Evolutionary conservation across 2,329 filamentous ascomycete species (phyloP), one percentile per base, ranked within the genome.

Genomic region (Trichoderma koningiopsis): DNA sequence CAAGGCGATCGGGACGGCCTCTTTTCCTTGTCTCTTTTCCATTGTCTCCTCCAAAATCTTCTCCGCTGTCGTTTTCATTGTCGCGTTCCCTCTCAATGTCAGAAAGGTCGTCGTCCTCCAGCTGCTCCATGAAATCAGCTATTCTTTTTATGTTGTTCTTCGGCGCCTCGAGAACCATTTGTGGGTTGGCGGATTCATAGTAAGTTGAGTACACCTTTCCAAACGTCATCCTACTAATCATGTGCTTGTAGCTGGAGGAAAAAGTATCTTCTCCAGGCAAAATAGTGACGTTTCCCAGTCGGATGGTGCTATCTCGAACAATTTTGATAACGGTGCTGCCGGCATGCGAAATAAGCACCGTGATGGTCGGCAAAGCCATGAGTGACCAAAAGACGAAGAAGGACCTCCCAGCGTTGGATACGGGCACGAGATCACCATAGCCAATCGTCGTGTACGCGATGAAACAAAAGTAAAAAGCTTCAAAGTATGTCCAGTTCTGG

Each of bases 351-450:
- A 96, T 92, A 14, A 97, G 85, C 22, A 97, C 90, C 0, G 94
- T 97, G 86, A 94, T 94, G 2, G 92, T 94, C 0, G 94, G 94
- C 3, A 97, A 85, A 0, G 94, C 93, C 31, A 97, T 85, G 1
- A 97, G 79, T 16, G 90, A 92, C 94, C 94, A 97, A 68, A 97
- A 90, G n/a, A 97, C 92, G 75, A 97, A 97, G 77, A 97, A 97
- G 0, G 92, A 88, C 67, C 92, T 90, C 1, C 92, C 93, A 0
- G 89, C 86, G 72, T 94, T 94, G 2, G 90, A 92, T n/a, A 89
- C 83, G 0, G 93, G 93, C 1, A 89, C 88, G 5, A 91, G 79
- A 72, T 97, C 93, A 4, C 94, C 94, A 74, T 97, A 97, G 0
- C 94, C 94, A 47, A 97, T 92, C 0, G 94, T 97, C 2, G 94